Percentiles rank a stretch among this genome's conserved stretches.
Evolutionary conservation across 768 basidiomycete genomes (phyloP).

Genomic region (Clavulina sp.): DNA sequence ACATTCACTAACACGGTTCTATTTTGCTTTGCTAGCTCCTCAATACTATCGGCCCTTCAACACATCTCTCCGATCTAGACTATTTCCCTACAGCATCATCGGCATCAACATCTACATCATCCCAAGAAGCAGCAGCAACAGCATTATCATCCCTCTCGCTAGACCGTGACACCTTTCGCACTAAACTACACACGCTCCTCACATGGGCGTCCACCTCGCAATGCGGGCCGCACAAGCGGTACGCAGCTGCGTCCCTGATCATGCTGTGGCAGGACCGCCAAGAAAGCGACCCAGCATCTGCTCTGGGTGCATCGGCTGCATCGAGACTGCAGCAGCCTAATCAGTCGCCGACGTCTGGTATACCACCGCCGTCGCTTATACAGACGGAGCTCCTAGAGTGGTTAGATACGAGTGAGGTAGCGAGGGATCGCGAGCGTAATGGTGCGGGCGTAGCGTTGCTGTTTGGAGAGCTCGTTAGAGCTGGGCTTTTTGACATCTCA

Average conservation of each 20-base stretch:
- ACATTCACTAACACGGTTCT: conserved; percentile 1
- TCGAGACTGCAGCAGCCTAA: no score
- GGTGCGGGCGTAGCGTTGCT: conserved; percentile 44
- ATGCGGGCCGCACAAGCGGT: conserved; percentile 66
- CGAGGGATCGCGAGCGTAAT: conserved; percentile 33
- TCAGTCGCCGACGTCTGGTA: no score
- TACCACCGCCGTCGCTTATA: no score
- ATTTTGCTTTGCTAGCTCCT: conserved; percentile 32
- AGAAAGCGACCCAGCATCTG: conserved; percentile 32
- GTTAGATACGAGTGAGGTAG: conserved; percentile 51
- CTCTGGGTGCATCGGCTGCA: conserved; percentile 44
- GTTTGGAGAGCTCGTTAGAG: conserved; percentile 53
- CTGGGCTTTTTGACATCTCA: conserved; percentile 57
- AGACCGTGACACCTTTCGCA: conserved; percentile 31
- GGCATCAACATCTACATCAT: conserved; percentile 17
- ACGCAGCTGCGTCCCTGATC: conserved; percentile 55
- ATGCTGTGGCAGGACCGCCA: conserved; percentile 42
- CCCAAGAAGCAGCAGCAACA: no score
- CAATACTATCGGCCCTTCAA: conserved; percentile 54
- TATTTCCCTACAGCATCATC: conserved; percentile 37
- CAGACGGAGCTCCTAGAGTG: conserved; percentile 70
- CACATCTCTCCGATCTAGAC: conserved; percentile 36
- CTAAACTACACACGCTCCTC: conserved; percentile 55
- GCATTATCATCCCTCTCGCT: no score
- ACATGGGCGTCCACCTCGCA: conserved; percentile 73